These are phyloP conservation scores for Ilex paraguariensis DNA, from an alignment of 305 asterid genomes.

Conservation along the genomic window DNA sequence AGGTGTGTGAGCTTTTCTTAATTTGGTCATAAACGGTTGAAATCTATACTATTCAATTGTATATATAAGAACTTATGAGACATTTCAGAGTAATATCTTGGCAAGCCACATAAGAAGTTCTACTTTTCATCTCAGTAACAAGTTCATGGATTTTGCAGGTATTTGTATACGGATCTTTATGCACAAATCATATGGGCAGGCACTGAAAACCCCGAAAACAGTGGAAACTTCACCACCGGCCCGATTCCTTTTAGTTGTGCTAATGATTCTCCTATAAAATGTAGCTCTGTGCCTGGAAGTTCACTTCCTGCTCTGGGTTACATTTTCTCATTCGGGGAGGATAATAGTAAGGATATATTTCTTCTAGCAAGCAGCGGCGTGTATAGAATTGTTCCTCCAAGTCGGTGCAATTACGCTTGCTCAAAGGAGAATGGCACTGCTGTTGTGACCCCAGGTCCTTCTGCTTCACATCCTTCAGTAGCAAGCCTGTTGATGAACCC, in stretches of 20 bases:
- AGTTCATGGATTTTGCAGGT: slow-evolving; percentile 37
- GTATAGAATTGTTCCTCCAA: slow-evolving; percentile 73
- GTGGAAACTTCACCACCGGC: slow-evolving; percentile 53
- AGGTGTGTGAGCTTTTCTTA: slow-evolving; percentile 30
- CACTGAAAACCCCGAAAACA: slow-evolving; percentile 42
- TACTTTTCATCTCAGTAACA: background rate
- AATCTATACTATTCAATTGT: too few species aligned
- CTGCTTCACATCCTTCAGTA: slow-evolving; percentile 35
- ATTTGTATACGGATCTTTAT: slow-evolving; percentile 74
- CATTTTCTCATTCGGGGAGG: slow-evolving; percentile 79
- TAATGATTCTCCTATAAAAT: slow-evolving; percentile 58
- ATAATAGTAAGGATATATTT: slow-evolving; percentile 56
- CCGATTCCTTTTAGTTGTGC: slow-evolving; percentile 59
- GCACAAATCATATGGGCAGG: slow-evolving; percentile 73
- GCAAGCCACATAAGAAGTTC: too few species aligned
- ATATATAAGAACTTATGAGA: too few species aligned
- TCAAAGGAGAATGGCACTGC: slow-evolving; percentile 36
- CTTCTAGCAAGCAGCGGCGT: slow-evolving; percentile 80
- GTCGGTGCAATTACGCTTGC: slow-evolving; percentile 68
- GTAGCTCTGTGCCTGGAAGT: slow-evolving; percentile 51
- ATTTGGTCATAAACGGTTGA: background rate
- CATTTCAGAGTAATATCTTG: too few species aligned
- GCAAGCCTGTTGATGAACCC: slow-evolving; percentile 24
- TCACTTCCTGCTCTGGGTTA: slow-evolving; percentile 64
- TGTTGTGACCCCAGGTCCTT: slow-evolving; percentile 36